A percentile compares a stretch with the other conserved stretches of the same genome.
Conservation (phyloP, 78 protist species). For the Dictyostelium brefeldianum region DNA sequence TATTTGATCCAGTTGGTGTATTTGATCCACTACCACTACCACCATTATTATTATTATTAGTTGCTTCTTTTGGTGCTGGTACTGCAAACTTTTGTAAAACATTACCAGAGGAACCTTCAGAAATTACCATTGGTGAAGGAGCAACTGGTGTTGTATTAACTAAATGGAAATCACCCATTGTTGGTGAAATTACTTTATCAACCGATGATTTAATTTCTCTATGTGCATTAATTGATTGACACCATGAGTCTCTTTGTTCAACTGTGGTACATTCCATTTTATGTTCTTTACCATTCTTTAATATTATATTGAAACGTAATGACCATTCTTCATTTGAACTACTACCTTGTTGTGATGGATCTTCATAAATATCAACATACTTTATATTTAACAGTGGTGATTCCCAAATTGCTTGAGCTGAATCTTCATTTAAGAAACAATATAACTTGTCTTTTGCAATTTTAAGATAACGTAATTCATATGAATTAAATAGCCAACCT, state of each 20-base stretch:
- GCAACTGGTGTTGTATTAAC: slow-evolving; percentile 22
- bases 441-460: slow-evolving; percentile 50
- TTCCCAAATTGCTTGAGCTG: slow-evolving; percentile 77
- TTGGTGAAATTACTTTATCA: slow-evolving; percentile 36
- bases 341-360: not conserved
- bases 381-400: slow-evolving; percentile 3
- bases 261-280: slow-evolving; percentile 33
- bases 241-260: slow-evolving; percentile 47
- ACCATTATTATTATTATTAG: too few species aligned
- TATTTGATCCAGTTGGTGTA: not conserved
- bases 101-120: not conserved
- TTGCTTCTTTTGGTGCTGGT: not conserved
- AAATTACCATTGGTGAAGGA: slow-evolving; percentile 28
- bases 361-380: slow-evolving; percentile 45
- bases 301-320: slow-evolving; percentile 26
- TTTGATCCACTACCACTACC: not conserved
- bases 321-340: slow-evolving; percentile 35
- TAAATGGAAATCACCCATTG: slow-evolving; percentile 55
- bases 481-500: slow-evolving; percentile 76
- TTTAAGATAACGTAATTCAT: slow-evolving; percentile 55
- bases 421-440: slow-evolving; percentile 73
- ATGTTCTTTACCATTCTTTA: slow-evolving; percentile 40
- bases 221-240: slow-evolving; percentile 59
- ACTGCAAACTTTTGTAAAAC: not conserved
- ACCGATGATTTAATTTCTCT: slow-evolving; percentile 31